Percentiles rank a stretch among this genome's conserved stretches.
Evolutionary conservation across 106 monocot species (phyloP).

Genomic region (Dendrobium chrysotoxum): DNA sequence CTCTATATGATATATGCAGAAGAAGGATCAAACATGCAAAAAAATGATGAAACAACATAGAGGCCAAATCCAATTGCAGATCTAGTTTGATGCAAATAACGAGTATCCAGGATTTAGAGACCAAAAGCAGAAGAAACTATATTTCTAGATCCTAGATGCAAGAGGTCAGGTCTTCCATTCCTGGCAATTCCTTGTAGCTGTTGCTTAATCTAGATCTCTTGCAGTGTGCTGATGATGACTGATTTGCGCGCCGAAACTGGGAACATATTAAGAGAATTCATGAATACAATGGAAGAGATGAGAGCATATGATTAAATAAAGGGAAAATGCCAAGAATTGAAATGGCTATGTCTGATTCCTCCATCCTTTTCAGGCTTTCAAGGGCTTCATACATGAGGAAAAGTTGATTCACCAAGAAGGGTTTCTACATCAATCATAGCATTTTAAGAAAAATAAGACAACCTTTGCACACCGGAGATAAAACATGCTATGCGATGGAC

Average conservation of each 20-base stretch:
- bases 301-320: not conserved
- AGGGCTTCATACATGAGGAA: not conserved
- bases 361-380: not conserved
- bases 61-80: not conserved
- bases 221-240: not conserved
- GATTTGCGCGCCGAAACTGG: not conserved
- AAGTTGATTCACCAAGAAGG: too few relatives aligned
- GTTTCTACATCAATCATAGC: too few relatives aligned
- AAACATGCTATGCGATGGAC: too few relatives aligned
- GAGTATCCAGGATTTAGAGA: not conserved
- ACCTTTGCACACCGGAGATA: too few relatives aligned
- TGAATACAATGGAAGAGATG: not conserved
- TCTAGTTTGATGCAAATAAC: not conserved
- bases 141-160: not conserved
- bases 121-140: not conserved
- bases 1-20: not conserved
- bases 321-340: not conserved
- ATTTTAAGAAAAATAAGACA: too few relatives aligned
- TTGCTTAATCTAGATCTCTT: too few relatives aligned
- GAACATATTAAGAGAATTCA: not conserved
- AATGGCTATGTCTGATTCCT: not conserved
- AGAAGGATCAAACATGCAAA: not conserved
- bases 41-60: not conserved
- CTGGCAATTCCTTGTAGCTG: not conserved
- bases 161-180: not conserved